Evolutionary conservation across 345 rosid species (phyloP).

Genomic region (Noccaea bulbosa): DNA sequence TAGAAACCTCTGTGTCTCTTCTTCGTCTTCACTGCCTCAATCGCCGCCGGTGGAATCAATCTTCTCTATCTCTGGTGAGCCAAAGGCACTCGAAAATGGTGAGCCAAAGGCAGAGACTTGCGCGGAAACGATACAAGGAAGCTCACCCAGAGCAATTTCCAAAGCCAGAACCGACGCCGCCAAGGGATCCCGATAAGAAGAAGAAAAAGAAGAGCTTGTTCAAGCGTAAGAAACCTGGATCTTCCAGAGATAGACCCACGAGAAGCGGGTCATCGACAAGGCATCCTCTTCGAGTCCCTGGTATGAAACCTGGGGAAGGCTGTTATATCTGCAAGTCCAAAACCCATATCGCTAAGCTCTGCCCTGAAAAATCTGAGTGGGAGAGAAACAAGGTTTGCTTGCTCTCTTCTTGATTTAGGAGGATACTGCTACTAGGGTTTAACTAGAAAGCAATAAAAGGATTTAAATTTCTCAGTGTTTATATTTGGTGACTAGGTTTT

Average conservation of each 20-base stretch:
- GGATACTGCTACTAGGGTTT: neutral
- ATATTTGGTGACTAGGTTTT: neutral
- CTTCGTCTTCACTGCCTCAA: constrained; percentile 2
- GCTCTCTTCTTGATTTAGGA: neutral
- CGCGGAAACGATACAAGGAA: constrained; percentile 68
- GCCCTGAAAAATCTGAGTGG: constrained; percentile 87
- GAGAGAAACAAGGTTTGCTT: constrained; percentile 77
- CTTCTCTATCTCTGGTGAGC: neutral
- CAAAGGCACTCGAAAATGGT: constrained; percentile 48
- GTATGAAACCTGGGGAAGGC: constrained; percentile 93
- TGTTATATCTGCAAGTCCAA: constrained; percentile 80
- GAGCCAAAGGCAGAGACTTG: constrained; percentile 76
- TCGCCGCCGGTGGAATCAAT: constrained; percentile 33
- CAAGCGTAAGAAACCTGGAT: constrained; percentile 59
- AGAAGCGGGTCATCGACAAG: constrained; percentile 51
- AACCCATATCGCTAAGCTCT: constrained; percentile 83
- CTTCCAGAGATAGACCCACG: constrained; percentile 41
- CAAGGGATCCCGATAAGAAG: constrained; percentile 66
- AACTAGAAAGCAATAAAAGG: neutral
- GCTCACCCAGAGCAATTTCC: constrained; percentile 72
- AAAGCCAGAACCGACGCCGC: constrained; percentile 68
- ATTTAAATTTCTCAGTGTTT: neutral
- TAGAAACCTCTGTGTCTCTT: constrained; percentile 1
- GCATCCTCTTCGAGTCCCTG: constrained; percentile 89
- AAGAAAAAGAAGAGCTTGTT: constrained; percentile 61